A percentile compares a stretch with the other conserved stretches of the same genome.
phyloP scores from a whole-genome alignment of 805 yeast genomes.

The Komagataella ulmi region DNA sequence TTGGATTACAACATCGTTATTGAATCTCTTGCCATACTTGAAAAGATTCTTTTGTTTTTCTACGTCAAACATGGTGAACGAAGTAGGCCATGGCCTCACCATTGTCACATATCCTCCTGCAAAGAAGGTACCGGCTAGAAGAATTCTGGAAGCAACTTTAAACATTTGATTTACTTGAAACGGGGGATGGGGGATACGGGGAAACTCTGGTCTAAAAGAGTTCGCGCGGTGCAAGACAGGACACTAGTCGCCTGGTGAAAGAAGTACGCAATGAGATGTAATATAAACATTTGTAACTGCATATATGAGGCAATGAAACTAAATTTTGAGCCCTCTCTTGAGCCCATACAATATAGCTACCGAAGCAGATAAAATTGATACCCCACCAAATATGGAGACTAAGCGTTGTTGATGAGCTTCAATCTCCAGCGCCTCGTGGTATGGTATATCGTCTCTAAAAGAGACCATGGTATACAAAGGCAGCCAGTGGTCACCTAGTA shows the following conservation, averaged over 20 bases:
- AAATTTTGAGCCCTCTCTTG: not conserved
- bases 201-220: not conserved
- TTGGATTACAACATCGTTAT: not conserved
- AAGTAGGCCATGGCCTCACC: slow-evolving; percentile 17
- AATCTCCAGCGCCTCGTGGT: slow-evolving; percentile 48
- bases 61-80: not conserved
- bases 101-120: slow-evolving; percentile 16
- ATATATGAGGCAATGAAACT: not conserved
- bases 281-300: not conserved
- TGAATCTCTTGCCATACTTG: not conserved
- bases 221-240: not conserved
- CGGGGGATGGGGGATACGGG: not conserved
- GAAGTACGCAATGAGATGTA: not conserved
- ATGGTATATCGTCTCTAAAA: slow-evolving; percentile 71
- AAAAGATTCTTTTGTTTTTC: not conserved
- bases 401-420: slow-evolving; percentile 42
- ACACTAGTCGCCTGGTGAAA: not conserved
- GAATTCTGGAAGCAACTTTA: not conserved
- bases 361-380: not conserved
- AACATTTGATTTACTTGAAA: not conserved
- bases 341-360: not conserved
- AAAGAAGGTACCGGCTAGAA: slow-evolving; percentile 7
- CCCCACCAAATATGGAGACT: slow-evolving; percentile 14
- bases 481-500: slow-evolving; percentile 54
- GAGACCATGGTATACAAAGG: slow-evolving; percentile 91